Evolutionary conservation across 768 basidiomycete genomes (phyloP), one percentile per base, ranked within the genome.

Genomic region (Podaxis pistillaris): DNA sequence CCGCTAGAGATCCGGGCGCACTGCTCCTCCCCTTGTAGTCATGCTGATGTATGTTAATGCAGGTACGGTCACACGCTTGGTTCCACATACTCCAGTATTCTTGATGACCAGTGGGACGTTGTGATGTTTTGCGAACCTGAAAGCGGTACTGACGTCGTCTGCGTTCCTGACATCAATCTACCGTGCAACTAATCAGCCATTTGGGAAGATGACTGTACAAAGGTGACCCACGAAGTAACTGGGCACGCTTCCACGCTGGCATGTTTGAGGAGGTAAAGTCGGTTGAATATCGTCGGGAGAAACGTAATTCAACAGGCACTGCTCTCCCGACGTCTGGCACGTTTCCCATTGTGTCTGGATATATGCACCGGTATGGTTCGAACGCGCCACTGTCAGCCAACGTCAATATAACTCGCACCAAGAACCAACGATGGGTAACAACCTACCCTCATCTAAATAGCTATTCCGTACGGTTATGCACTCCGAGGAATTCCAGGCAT

Each of bases 21-120:
- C 79, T 80, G 64, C 81, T 83, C 15, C 81, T 72, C 15, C 81
- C 81, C 62, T 75, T 78, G 67, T 81, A 82, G 63, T 83, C 81
- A 61, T 83, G 81, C 81, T 83, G 56, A 1, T 3, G 8, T 6
- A 9, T n/a, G 30, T 64, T 17, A 56, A 22, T 30, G 37, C 3
- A n/a, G 7, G 37, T 33, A 37, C 8, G 38, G 53, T 13, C 11
- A 38, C 19, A 24, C 33, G n/a, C 22, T 15, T 38, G 19, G n/a
- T 11, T 33, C 24, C 28, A 69, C 79, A 67, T 64, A 83, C 81
- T 28, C 83, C 83, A 17, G 83, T 82, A 63, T 84, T 85, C 67
- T 83, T 82, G 24, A 85, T 74, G 13, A 78, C 78, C 13, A 85
- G 66, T 9, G 80, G 77, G n/a, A 81, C 69, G 3, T 68, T 65